Evolutionary conservation across 2,329 filamentous ascomycete species (phyloP), one percentile per base, ranked within the genome.

Genomic region (Hypomyces rosellus): DNA sequence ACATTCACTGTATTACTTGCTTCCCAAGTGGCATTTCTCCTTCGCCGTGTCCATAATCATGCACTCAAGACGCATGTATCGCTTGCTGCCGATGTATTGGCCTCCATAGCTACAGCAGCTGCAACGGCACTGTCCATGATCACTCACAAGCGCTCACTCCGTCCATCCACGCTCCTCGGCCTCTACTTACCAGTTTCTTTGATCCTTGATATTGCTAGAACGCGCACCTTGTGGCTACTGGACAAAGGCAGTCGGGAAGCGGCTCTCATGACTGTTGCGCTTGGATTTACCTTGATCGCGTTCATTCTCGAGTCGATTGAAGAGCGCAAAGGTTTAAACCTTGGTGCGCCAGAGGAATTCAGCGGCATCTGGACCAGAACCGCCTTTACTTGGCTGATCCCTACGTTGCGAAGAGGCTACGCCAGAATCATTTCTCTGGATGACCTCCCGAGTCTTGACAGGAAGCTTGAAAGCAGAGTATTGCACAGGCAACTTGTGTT

Each of bases 121-220:
- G 53, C 55, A 6, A 41, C 40, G 1, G n/a, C 52, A 2, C 46
- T 61, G 4, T 63, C 57, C 9, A 52, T 50, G 5, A 33, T 57
- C 6, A 56, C 49, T 37, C 57, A 63, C 34, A 55, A 54, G 12
- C 51, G 57, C 14, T 61, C 58, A 1, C 37, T 41, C 13, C 59
- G 58, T 0, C 62, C 61, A 2, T 63, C 59, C 2, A 61, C 62
- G 3, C 39, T 63, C 0, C 51, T 64, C 4, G 55, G 51, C 22
- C 36, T 64, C 1, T 62, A 59, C 39, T 38, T 63, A 5, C 57
- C 61, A 0, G 39, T 52, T 1, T 33, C 50, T 2, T 37, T 48
- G 18, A 45, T 64, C 8, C 30, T 61, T 7, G 53, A 50, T 2
- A 55, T 58, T 18, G 50, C 59, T 12, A 49, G 57, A 6, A 48